Evolutionary conservation across 352 stramenopile genomes (phyloP).

Genomic region (Phytopythium ostracodes): DNA sequence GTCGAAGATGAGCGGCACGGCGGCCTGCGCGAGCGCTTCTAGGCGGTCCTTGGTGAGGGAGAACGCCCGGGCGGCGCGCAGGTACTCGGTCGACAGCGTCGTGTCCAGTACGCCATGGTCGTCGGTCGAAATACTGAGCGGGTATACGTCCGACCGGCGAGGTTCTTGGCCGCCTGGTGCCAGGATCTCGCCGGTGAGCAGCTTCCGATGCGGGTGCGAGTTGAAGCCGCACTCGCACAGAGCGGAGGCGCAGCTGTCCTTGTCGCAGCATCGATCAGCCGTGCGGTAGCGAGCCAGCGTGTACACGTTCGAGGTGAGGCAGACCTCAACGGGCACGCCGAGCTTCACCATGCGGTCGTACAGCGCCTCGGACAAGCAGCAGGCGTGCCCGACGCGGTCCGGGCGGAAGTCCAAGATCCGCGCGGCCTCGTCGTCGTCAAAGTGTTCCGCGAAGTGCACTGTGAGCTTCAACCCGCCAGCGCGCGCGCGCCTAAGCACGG

Average conservation of each 20-base stretch:
- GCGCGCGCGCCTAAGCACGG: constrained; percentile 66
- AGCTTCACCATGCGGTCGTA: constrained; percentile 62
- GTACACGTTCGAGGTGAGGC: constrained; percentile 93
- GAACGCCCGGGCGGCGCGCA: constrained; percentile 77
- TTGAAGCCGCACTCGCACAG: constrained; percentile 68
- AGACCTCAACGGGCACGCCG: constrained; percentile 91
- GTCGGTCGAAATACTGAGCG: constrained; percentile 91
- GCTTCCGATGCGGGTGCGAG: constrained; percentile 74
- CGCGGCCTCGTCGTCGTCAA: constrained; percentile 72
- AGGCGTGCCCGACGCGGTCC: constrained; percentile 90
- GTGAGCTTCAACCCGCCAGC: constrained; percentile 77
- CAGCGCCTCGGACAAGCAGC: constrained; percentile 70
- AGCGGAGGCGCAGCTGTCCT: constrained; percentile 21
- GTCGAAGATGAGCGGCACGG: constrained; percentile 66
- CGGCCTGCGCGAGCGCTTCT: constrained; percentile 32
- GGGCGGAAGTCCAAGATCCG: constrained; percentile 87
- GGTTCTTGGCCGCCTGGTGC: constrained; percentile 15
- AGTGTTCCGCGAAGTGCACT: constrained; percentile 92
- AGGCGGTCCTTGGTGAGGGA: constrained; percentile 44
- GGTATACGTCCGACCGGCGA: constrained; percentile 28
- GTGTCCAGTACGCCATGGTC: constrained; percentile 92
- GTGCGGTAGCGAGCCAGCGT: constrained; percentile 82
- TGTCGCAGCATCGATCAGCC: constrained; percentile 34
- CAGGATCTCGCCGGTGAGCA: constrained; percentile 34
- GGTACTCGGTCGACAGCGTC: constrained; percentile 84